Evolutionary conservation across 176 grass and related monocot species (phyloP).

Genomic region (Ensete ventricosum): DNA sequence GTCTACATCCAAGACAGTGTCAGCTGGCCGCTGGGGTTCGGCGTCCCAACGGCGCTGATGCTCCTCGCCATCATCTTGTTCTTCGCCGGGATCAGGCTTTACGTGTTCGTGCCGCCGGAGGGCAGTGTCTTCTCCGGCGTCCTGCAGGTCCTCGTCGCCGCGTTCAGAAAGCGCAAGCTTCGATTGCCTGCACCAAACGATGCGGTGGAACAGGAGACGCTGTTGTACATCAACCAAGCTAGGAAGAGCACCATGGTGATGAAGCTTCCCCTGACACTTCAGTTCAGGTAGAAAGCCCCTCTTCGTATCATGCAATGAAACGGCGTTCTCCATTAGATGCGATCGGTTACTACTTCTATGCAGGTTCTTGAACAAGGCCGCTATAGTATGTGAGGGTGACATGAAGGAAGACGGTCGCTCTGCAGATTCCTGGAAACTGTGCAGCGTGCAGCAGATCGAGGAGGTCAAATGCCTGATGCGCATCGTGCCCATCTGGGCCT

Average conservation of each 20-base stretch:
- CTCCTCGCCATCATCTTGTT: constrained; percentile 36
- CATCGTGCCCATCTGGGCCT: constrained; percentile 53
- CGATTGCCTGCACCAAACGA: background rate
- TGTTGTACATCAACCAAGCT: constrained; percentile 30
- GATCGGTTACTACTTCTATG: background rate
- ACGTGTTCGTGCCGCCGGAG: constrained; percentile 42
- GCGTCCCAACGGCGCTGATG: constrained; percentile 48
- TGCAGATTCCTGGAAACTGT: constrained; percentile 45
- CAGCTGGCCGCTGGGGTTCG: constrained; percentile 50
- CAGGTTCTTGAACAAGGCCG: constrained; percentile 64
- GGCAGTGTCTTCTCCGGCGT: constrained; percentile 40
- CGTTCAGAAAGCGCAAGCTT: constrained; percentile 27
- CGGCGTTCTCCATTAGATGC: background rate
- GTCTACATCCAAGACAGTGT: constrained; percentile 65
- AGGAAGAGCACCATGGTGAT: constrained; percentile 21
- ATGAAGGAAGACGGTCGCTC: constrained; percentile 34
- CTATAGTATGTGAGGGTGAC: constrained; percentile 39
- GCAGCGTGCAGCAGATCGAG: constrained; percentile 63
- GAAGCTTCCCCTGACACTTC: constrained; percentile 46
- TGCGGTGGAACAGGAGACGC: constrained; percentile 22
- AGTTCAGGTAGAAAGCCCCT: constrained; percentile 32
- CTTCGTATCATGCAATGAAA: background rate
- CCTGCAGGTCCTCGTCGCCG: constrained; percentile 25
- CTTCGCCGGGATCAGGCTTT: constrained; percentile 42
- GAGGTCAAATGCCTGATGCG: constrained; percentile 67